Evolutionary conservation across 2,329 filamentous ascomycete genomes (phyloP).

Genomic region (Phialophora expanda): DNA sequence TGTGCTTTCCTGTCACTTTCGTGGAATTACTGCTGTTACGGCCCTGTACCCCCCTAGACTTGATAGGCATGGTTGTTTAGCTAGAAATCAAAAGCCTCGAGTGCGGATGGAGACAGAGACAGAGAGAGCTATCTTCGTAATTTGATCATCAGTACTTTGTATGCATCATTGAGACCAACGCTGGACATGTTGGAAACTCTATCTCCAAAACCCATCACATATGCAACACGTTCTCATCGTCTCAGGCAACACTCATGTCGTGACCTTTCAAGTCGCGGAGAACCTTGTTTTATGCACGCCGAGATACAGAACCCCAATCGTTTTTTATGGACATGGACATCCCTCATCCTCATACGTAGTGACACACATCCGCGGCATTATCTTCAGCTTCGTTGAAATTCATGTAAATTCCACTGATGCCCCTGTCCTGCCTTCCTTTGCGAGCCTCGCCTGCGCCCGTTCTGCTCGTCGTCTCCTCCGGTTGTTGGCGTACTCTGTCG

Average conservation of each 20-base stretch:
- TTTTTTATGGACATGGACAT: background rate
- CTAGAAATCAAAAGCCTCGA: too few relatives aligned
- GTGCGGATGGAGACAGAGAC: background rate
- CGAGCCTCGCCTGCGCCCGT: constrained; percentile 53
- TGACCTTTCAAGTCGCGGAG: background rate
- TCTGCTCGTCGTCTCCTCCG: constrained; percentile 60
- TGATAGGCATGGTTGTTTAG: too few relatives aligned
- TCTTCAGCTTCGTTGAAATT: background rate
- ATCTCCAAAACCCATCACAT: background rate
- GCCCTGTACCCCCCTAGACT: too few relatives aligned
- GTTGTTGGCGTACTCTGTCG: constrained; percentile 59
- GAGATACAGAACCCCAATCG: too few relatives aligned
- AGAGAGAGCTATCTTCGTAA: background rate
- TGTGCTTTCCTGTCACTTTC: too few relatives aligned
- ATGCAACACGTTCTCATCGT: background rate
- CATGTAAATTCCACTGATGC: constrained; percentile 39
- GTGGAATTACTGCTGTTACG: too few relatives aligned
- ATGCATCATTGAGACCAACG: background rate
- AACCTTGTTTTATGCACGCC: background rate
- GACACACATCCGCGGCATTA: background rate
- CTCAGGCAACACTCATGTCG: background rate
- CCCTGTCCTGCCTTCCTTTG: constrained; percentile 48
- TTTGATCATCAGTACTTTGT: background rate
- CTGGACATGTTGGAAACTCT: background rate
- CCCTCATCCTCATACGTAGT: background rate